phyloP scores from a whole-genome alignment of 2,329 filamentous ascomycete species.

The Didymella sp. region DNA sequence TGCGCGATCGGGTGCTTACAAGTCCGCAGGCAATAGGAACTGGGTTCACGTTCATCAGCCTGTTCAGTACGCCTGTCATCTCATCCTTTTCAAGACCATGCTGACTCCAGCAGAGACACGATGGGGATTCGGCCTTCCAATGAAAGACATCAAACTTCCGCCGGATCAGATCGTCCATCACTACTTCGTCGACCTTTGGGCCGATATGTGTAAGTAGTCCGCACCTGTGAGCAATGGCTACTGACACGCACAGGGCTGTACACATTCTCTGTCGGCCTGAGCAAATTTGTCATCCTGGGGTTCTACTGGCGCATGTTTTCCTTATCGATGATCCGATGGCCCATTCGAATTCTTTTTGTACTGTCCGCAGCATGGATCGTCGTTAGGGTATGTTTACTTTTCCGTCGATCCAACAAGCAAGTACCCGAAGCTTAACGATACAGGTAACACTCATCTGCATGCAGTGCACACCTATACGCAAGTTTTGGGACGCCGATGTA shows the following conservation, averaged over 20 bases:
- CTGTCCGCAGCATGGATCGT: conserved; percentile 27
- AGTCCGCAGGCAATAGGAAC: conserved; percentile 21
- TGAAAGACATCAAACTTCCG: conserved; percentile 24
- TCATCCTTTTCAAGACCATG: not conserved
- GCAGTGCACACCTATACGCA: conserved; percentile 31
- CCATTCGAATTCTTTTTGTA: conserved; percentile 27
- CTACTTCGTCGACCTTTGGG: conserved; percentile 31
- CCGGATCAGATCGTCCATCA: conserved; percentile 25
- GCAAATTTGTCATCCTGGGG: conserved; percentile 33
- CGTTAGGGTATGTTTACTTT: conserved; percentile 19
- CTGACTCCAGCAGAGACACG: conserved; percentile 30
- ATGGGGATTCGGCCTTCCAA: conserved; percentile 31
- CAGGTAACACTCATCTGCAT: conserved; percentile 26
- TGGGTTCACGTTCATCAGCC: conserved; percentile 31
- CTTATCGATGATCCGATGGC: conserved; percentile 26
- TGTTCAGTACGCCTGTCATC: conserved; percentile 26
- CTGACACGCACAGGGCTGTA: conserved; percentile 24
- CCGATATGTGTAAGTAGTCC: conserved; percentile 27
- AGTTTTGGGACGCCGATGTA: conserved; percentile 27
- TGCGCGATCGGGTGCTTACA: conserved; percentile 9
- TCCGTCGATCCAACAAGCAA: not conserved
- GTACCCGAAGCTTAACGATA: not conserved
- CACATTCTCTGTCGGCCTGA: conserved; percentile 33
- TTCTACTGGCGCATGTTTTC: conserved; percentile 36
- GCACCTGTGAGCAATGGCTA: not conserved